phyloP scores from a whole-genome alignment of 2,329 filamentous ascomycete species.

The Cladosporium sp. region DNA sequence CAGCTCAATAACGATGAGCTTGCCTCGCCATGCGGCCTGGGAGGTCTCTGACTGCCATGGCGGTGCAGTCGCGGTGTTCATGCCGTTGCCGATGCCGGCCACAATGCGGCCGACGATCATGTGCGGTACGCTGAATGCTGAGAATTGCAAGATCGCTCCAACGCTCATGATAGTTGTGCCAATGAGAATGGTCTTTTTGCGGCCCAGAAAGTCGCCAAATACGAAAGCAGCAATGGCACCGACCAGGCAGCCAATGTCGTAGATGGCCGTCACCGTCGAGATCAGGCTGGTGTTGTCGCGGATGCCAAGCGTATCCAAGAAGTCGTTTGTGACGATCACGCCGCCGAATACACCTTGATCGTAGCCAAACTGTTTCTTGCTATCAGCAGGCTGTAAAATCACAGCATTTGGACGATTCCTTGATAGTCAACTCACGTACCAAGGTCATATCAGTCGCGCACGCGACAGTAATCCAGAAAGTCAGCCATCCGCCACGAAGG shows the following conservation, averaged over 20 bases:
- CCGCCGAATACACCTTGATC: constrained; percentile 50
- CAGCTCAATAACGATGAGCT: constrained; percentile 50
- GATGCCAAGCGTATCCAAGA: constrained; percentile 44
- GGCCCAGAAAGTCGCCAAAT: constrained; percentile 43
- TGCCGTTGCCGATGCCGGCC: constrained; percentile 48
- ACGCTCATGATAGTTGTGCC: constrained; percentile 45
- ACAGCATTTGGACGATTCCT: background rate
- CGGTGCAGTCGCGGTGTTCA: constrained; percentile 51
- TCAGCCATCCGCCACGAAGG: constrained; percentile 49
- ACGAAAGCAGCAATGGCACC: constrained; percentile 48
- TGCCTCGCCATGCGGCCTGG: constrained; percentile 51
- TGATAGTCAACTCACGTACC: constrained; percentile 25
- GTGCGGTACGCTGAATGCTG: constrained; percentile 37
- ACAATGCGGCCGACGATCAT: constrained; percentile 47
- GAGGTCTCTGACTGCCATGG: constrained; percentile 47
- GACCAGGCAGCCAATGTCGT: constrained; percentile 56
- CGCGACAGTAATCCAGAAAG: constrained; percentile 48
- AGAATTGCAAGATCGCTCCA: constrained; percentile 44
- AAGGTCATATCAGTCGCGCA: constrained; percentile 44
- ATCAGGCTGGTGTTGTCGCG: constrained; percentile 30
- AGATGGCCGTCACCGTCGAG: constrained; percentile 46
- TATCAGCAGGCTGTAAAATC: background rate
- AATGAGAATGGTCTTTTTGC: constrained; percentile 43
- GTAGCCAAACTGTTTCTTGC: constrained; percentile 30
- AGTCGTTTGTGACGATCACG: constrained; percentile 49